Percentiles rank a stretch among this genome's conserved stretches.
Evolutionary conservation across 495 filamentous ascomycete genomes (phyloP).

Genomic region (Aspergillus coremiiformis): DNA sequence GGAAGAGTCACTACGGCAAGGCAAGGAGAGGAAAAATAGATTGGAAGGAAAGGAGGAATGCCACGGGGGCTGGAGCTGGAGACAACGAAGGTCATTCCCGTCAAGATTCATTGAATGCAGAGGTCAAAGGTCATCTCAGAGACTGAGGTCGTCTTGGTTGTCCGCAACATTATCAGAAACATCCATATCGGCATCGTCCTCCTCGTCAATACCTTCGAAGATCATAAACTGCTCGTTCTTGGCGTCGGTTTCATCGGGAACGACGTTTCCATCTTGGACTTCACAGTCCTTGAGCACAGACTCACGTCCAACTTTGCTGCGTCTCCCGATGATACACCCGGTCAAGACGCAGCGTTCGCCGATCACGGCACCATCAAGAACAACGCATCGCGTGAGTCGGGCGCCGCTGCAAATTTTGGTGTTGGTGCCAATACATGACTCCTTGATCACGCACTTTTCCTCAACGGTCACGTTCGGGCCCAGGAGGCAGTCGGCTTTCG

Average conservation of each 20-base stretch:
- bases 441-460: constrained; percentile 75
- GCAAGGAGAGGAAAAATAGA: too few species aligned
- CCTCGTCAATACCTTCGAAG: constrained; percentile 64
- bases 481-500: constrained; percentile 66
- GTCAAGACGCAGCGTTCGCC: constrained; percentile 69
- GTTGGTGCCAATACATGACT: constrained; percentile 77
- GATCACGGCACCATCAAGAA: constrained; percentile 87
- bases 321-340: constrained; percentile 72
- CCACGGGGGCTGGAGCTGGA: too few species aligned
- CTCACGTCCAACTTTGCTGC: constrained; percentile 68
- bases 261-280: constrained; percentile 77
- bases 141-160: background rate
- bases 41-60: too few species aligned
- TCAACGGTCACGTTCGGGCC: constrained; percentile 79
- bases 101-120: too few species aligned
- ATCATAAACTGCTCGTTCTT: constrained; percentile 83
- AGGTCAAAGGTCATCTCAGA: too few species aligned
- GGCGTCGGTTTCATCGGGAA: constrained; percentile 72
- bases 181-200: constrained; percentile 30
- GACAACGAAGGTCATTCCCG: too few species aligned
- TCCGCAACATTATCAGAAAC: constrained; percentile 28
- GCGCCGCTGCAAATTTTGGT: constrained; percentile 75
- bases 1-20: too few species aligned
- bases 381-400: constrained; percentile 63
- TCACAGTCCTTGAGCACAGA: constrained; percentile 81